Base-by-base conservation (phyloP, 306 rosid genomes). In the Adenanthera pavonina region DNA sequence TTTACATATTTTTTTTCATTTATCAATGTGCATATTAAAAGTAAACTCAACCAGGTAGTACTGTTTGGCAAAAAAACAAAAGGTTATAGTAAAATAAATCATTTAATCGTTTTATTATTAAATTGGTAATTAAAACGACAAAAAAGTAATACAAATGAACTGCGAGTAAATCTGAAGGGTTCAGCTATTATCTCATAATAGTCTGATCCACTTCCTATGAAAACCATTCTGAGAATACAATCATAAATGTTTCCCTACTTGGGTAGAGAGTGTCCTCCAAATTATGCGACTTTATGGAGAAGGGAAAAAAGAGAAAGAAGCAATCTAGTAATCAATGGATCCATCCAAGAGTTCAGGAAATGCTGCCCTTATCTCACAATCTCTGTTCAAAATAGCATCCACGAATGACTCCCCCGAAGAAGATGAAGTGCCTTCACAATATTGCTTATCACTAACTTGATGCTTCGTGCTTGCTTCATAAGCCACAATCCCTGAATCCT, bases 281-380 rank as follows among this genome's bases (percentile, higher is more conserved):
- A 34, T 35, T 6, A 35, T 15, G 69, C 8, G 10, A 35, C 36
- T 59, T 25, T 25, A n/a, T 7, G 12, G 14, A 7, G 9, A 10
- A 0, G 25, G 6, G 15, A 6, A 17, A 5, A 14, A 17, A 17
- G 2, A 40, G 0, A 17, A 7, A 41, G 0, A 5, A 3, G 16
- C 0, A 36, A 78, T 17, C 38, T 73, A 90, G 72, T 85, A 91
- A 77, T 92, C 95, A 76, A 87, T 89, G 87, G 90, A 86, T 49
- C 47, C 92, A 80, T 90, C 95, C 69, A 90, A 87, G 57, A 95
- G 61, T 51, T 91, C 88, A 12, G 98, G 98, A 74, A 95, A 95
- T 48, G 88, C 86, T 8, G 89, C 89, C 79, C 84, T 81, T 48
- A 95, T 89, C 77, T 95, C 94, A 84, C 77, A 88, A 57, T 95